These are phyloP conservation scores for Candida neerlandica DNA, from an alignment of 1,139 yeast species.

Conservation along the genomic window DNA sequence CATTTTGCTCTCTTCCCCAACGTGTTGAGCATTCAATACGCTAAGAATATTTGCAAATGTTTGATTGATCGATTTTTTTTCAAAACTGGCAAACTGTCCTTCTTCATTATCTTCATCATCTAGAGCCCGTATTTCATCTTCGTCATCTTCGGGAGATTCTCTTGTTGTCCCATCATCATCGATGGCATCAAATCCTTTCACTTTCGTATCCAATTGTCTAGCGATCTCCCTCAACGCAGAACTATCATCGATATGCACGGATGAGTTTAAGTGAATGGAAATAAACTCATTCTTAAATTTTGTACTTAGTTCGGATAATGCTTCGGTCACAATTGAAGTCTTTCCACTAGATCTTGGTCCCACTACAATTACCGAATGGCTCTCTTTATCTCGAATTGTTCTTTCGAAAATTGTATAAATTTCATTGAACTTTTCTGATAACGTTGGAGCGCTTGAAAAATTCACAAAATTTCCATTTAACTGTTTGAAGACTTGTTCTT, in stretches of 20 bases:
- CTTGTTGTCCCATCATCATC: slow-evolving; percentile 8
- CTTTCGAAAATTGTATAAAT: slow-evolving; percentile 61
- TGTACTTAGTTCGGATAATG: slow-evolving; percentile 48
- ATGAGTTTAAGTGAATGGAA: slow-evolving; percentile 66
- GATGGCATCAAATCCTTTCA: slow-evolving; percentile 18
- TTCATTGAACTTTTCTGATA: slow-evolving; percentile 45
- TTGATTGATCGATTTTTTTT: slow-evolving; percentile 42
- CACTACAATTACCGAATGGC: slow-evolving; percentile 75
- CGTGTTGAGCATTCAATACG: slow-evolving; percentile 28
- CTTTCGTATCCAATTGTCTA: slow-evolving; percentile 65
- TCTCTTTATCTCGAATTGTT: slow-evolving; percentile 70
- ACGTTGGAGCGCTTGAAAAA: slow-evolving; percentile 18
- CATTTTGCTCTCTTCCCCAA: slow-evolving; percentile 26
- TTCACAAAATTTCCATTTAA: slow-evolving; percentile 24
- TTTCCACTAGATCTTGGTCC: slow-evolving; percentile 88
- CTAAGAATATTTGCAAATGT: slow-evolving; percentile 44
- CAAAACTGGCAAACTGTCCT: slow-evolving; percentile 43
- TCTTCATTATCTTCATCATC: slow-evolving; percentile 9
- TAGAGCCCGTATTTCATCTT: not conserved
- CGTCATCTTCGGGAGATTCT: slow-evolving; percentile 15
- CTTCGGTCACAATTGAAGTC: slow-evolving; percentile 61
- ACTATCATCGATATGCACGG: slow-evolving; percentile 72
- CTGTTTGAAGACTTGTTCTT: slow-evolving; percentile 23
- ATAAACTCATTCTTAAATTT: slow-evolving; percentile 54
- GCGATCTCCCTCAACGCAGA: slow-evolving; percentile 86